Evolutionary conservation across 176 grass and related monocot genomes (phyloP).

Genomic region (Avena insularis): DNA sequence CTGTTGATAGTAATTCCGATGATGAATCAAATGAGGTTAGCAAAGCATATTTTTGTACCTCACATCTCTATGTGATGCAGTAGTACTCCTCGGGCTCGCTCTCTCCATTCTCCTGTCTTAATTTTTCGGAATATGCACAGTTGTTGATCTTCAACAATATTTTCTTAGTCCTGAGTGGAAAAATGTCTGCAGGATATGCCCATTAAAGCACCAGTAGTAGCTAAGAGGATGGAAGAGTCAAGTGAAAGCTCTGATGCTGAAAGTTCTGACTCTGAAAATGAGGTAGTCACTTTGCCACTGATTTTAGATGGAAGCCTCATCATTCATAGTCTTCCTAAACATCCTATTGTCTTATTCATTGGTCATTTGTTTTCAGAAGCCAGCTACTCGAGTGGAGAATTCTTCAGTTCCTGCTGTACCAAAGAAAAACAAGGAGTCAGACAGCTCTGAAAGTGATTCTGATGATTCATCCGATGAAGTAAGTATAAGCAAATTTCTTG

Average conservation of each 20-base stretch:
- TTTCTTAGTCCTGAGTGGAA: neutral
- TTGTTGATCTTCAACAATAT: neutral
- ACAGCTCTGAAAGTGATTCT: conserved; percentile 54
- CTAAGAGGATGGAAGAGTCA: conserved; percentile 50
- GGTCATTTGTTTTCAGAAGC: conserved; percentile 43
- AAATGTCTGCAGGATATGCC: conserved; percentile 40
- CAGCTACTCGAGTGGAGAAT: conserved; percentile 51
- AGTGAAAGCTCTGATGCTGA: conserved; percentile 57
- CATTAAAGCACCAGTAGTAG: conserved; percentile 31
- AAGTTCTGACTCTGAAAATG: conserved; percentile 46
- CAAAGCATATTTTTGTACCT: neutral
- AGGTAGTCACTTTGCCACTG: conserved; percentile 22
- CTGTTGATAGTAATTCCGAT: conserved; percentile 32
- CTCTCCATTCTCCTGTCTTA: conserved; percentile 14
- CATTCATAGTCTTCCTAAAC: neutral
- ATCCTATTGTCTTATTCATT: neutral
- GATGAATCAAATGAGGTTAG: conserved; percentile 52
- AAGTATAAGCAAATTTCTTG: neutral
- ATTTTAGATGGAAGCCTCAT: neutral
- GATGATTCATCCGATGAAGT: conserved; percentile 60
- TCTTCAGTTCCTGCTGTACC: conserved; percentile 33
- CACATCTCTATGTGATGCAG: neutral
- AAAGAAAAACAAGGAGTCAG: conserved; percentile 45
- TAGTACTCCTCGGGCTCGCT: neutral
- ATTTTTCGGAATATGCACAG: neutral